Base-by-base conservation (phyloP, 2,329 filamentous ascomycete species). In the Mariannaea elegans region DNA sequence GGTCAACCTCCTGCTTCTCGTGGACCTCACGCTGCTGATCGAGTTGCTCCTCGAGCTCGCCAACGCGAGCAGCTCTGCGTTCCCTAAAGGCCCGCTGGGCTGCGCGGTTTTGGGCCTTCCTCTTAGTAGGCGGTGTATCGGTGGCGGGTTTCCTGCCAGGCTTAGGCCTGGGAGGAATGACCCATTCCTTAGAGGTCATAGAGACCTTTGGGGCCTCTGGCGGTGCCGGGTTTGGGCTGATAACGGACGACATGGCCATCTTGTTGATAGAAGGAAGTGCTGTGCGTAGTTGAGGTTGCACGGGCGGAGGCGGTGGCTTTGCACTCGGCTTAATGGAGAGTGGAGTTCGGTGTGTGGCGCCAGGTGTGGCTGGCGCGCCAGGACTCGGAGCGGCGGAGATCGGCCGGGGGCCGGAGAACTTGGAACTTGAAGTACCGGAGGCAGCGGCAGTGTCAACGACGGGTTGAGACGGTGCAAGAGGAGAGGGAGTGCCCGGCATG, bases 71-170 rank as follows among this genome's bases (percentile, higher is more conserved):
- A 2, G 92, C 92, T 64, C 94, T 87, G 58, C 94, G 85, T 77
- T 97, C 93, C 31, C 94, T 86, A 77, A 98, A 98, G 1, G 91
- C 92, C 59, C 94, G 84, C 79, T 98, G 94, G 3, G 94, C 94
- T 45, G 92, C 91, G 61, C 95, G 87, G 76, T 98, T 98, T 79
- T 98, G 95, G 1, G 92, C 91, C 81, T 97, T 96, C 66, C 95
- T 88, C 80, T 97, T 97, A 41, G 93, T 97, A 2, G 92, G 91
- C 13, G 94, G 93, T 51, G 94, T 96, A 73, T 97, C 94, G 32
- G 92, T 96, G 45, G 93, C 92, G 3, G 94, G 94, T 82, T 98
- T 98, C 68, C 94, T 88, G 47, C 94, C 94, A 19, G 95, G 94
- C 82, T 94, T 94, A 45, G 92, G 92, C 61, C 92, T 85, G 24